phyloP scores from a whole-genome alignment of 805 yeast genomes.

The Barnettozyma populi region DNA sequence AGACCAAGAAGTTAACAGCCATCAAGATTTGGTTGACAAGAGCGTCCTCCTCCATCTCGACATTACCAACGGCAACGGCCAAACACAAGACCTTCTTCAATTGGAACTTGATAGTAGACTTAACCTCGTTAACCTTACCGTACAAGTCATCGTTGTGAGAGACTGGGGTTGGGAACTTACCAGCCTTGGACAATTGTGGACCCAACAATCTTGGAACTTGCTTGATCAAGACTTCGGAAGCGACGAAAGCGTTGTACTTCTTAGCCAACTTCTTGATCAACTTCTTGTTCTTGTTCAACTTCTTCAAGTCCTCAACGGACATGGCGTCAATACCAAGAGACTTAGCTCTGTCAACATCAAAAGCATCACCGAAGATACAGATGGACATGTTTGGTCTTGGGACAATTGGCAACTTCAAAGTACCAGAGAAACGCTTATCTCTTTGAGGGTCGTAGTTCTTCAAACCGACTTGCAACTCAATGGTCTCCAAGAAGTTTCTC shows the following conservation, averaged over 20 bases:
- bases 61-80: slow-evolving; percentile 99
- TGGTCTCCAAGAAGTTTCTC: slow-evolving; percentile 99
- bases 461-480: slow-evolving; percentile 98
- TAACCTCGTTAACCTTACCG: slow-evolving; percentile 93
- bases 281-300: slow-evolving; percentile 99
- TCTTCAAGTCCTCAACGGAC: slow-evolving; percentile 99
- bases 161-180: slow-evolving; percentile 99
- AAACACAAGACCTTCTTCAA: slow-evolving; percentile 99
- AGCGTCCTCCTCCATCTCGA: slow-evolving; percentile 97
- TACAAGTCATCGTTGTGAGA: slow-evolving; percentile 98
- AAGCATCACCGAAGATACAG: slow-evolving; percentile 99
- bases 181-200: slow-evolving; percentile 99
- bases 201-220: slow-evolving; percentile 99
- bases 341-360: slow-evolving; percentile 99
- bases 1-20: slow-evolving; percentile 98
- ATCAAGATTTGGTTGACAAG: slow-evolving; percentile 97
- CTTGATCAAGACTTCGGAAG: slow-evolving; percentile 98
- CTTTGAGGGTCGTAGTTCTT: slow-evolving; percentile 99
- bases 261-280: slow-evolving; percentile 98
- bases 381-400: slow-evolving; percentile 99
- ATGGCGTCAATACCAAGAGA: slow-evolving; percentile 98
- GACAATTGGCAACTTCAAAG: slow-evolving; percentile 95
- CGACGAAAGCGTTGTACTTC: slow-evolving; percentile 99
- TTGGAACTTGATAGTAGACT: slow-evolving; percentile 99
- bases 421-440: slow-evolving; percentile 99